A percentile compares a stretch with the other conserved stretches of the same genome.
Conservation (phyloP, 2,329 filamentous ascomycete genomes). For the Fusarium sterilihyphosum region DNA sequence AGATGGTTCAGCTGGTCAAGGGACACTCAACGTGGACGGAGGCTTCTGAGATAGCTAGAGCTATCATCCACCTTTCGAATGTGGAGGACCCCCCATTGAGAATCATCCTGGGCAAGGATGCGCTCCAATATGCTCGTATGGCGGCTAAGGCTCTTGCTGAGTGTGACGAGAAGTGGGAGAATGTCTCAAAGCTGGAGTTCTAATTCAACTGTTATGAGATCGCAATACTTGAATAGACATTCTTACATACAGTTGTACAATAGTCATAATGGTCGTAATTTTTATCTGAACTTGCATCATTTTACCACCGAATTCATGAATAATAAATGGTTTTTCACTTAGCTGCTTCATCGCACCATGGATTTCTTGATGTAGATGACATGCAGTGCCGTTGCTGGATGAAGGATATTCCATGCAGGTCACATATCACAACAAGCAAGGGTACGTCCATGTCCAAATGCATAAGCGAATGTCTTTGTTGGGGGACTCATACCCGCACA, state of each 20-base stretch:
- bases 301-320: rapidly evolving
- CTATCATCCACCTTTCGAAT: conserved; percentile 42
- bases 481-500: too few relatives aligned
- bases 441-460: background rate
- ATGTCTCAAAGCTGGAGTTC: conserved; percentile 17
- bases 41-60: conserved; percentile 41
- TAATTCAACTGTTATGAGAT: background rate
- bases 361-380: background rate
- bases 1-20: conserved; percentile 9
- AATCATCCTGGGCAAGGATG: conserved; percentile 46
- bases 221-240: rapidly evolving
- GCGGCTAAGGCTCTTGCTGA: conserved; percentile 36
- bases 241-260: background rate
- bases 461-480: background rate
- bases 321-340: background rate
- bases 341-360: rapidly evolving
- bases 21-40: background rate
- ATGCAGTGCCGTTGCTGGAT: background rate
- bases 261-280: background rate
- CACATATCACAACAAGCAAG: background rate
- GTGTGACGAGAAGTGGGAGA: conserved; percentile 47
- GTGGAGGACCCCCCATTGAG: conserved; percentile 45
- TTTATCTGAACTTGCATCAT: rapidly evolving
- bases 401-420: rapidly evolving
- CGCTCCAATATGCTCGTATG: conserved; percentile 36